Base-by-base conservation (phyloP, 768 basidiomycete species). In the Leccinellum rugosiceps region DNA sequence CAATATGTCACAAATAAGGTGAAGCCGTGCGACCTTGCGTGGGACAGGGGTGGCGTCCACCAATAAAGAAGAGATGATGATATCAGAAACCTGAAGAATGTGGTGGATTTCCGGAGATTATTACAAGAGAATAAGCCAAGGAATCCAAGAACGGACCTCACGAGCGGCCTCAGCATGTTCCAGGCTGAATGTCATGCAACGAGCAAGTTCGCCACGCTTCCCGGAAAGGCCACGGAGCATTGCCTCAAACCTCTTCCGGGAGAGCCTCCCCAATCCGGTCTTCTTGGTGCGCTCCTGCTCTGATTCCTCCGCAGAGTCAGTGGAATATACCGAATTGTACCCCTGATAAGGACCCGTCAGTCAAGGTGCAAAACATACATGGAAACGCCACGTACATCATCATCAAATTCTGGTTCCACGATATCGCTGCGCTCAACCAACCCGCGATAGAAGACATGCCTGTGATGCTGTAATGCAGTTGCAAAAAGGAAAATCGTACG, bases 31-130 rank as follows among this genome's bases (percentile, higher is more conserved):
- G 54, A 98, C 85, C 73, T 99, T 99, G 64, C 95, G 87, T 54
- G 97, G 97, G n/a, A 98, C 93, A 1, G 97, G 86, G 1, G 97
- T 99, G n/a, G 84, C 79, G 62, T 94, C 92, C 19, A 98, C 86
- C 25, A 91, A 79, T 9, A 98, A 76, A 6, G 97, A 98, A 15
- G 89, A 80, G 26, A 95, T 84, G 63, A 99, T 92, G 63, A 96
- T 84, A 62, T 98, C 94, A 6, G 87, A 85, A 34, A 99, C 84
- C 95, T 98, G 61, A 3, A 26, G 21, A 49, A 26, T 34, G 35
- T 19, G 6, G 53, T 64, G 31, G 55, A 51, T 60, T 19, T 50
- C 35, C 25, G n/a, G 14, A 26, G 38, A 19, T n/a, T 41, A n/a
- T 41, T n/a, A 51, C 9, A 43, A 10, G 15, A 19, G 10, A 25